Conservation (phyloP, 2,329 filamentous ascomycete species). For the Xylaria multiplex region DNA sequence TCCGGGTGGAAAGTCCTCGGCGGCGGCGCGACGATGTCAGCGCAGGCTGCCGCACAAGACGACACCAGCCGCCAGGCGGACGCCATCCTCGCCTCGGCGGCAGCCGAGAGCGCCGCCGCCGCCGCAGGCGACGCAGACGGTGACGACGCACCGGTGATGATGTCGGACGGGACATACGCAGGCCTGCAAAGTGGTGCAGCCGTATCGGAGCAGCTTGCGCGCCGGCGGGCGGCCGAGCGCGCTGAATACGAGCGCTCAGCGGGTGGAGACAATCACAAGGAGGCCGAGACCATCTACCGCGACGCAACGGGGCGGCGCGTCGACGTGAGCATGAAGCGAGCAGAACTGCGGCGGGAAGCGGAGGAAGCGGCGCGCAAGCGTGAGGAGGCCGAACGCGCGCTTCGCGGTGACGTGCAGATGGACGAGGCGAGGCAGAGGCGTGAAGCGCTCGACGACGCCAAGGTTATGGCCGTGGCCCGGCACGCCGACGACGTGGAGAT, state of each 20-base stretch:
- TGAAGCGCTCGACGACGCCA: conserved; percentile 80
- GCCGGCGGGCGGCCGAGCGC: conserved; percentile 59
- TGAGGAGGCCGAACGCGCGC: conserved; percentile 74
- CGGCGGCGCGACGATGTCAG: conserved; percentile 59
- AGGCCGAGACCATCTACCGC: conserved; percentile 89
- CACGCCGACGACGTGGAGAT: conserved; percentile 85
- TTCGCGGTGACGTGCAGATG: conserved; percentile 87
- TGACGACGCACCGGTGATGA: conserved; percentile 61
- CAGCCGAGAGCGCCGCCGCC: conserved; percentile 63
- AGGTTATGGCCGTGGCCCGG: conserved; percentile 81
- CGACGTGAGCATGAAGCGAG: conserved; percentile 89
- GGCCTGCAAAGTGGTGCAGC: conserved; percentile 86
- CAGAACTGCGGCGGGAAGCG: conserved; percentile 76
- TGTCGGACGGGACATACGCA: conserved; percentile 88
- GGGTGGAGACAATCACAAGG: conserved; percentile 57
- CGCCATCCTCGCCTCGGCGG: conserved; percentile 79
- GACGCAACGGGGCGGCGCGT: conserved; percentile 95
- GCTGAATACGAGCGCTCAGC: conserved; percentile 41
- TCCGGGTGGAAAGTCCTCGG: conserved; percentile 82
- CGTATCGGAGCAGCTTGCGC: conserved; percentile 75
- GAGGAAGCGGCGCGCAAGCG: conserved; percentile 77
- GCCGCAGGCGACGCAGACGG: conserved; percentile 59
- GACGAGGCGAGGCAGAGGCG: conserved; percentile 71
- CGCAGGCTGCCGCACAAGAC: conserved; percentile 65
- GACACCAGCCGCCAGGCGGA: conserved; percentile 63